Evolutionary conservation across 1,284 basidiomycete genomes (phyloP).

Genomic region (Cryptococcus sp.): DNA sequence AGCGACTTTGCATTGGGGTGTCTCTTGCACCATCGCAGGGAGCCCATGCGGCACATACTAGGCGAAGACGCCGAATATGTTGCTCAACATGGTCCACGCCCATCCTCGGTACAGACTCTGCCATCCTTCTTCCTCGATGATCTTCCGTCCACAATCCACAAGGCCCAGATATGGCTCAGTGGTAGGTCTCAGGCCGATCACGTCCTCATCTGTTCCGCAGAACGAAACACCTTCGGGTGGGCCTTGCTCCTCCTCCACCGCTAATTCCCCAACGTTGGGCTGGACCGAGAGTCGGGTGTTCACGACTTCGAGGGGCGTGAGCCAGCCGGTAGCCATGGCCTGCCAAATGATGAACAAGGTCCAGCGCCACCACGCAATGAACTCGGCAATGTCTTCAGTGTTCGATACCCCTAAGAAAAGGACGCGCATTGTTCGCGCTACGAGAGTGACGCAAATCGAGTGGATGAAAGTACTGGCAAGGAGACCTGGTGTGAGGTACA

Average conservation of each 20-base stretch:
- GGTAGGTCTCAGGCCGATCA: conserved; percentile 80
- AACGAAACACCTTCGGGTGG: conserved; percentile 63
- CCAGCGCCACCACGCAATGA: conserved; percentile 36
- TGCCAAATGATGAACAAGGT: conserved; percentile 62
- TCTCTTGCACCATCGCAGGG: neutral
- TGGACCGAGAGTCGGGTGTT: conserved; percentile 77
- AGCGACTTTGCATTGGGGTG: neutral
- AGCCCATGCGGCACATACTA: conserved; percentile 4
- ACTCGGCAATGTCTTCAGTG: conserved; percentile 20
- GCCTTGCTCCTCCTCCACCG: conserved; percentile 63
- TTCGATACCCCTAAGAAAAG: conserved; percentile 63
- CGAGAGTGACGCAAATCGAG: conserved; percentile 67
- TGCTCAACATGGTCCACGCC: conserved; percentile 78
- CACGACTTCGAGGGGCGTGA: conserved; percentile 82
- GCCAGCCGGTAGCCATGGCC: conserved; percentile 63
- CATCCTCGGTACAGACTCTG: conserved; percentile 77
- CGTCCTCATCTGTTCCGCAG: conserved; percentile 77
- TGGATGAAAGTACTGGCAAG: conserved; percentile 69
- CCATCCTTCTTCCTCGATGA: conserved; percentile 81
- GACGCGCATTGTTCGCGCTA: conserved; percentile 66
- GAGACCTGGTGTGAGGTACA: conserved; percentile 82
- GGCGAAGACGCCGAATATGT: conserved; percentile 64
- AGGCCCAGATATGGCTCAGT: conserved; percentile 82
- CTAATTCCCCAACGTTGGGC: conserved; percentile 73
- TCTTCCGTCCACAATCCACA: conserved; percentile 73